Evolutionary conservation across 2,329 filamentous ascomycete genomes (phyloP), one percentile per base, ranked within the genome.

Genomic region (Aureobasidium pullulans): DNA sequence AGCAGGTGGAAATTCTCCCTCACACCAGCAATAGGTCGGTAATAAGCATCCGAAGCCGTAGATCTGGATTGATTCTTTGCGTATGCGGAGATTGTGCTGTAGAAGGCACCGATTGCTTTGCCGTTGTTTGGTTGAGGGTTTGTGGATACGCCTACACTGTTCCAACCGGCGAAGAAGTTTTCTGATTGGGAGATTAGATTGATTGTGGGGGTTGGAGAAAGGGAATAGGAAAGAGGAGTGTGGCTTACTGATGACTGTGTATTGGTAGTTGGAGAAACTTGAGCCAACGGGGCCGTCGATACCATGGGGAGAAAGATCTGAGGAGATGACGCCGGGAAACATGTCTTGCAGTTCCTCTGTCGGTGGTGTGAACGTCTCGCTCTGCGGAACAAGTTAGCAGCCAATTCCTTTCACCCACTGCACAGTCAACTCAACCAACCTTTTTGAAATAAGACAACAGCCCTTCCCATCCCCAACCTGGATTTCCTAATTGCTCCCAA

Each of bases 31-130:
- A 68, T 61, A 4, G 67, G 64, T 34, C 72, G 68, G 47, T 72
- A 71, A 31, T 70, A 70, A 11, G 66, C 67, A n/a, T 63, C 59
- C 16, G 66, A 66, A 1, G 73, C 71, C 34, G 71, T 67, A 1
- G 70, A 72, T 28, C 73, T 64, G 11, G 70, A 73, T 54, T 71
- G 67, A 66, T 66, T 49, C 62, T 61, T 39, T 1, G 69, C 67
- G 57, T 73, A 67, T 62, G 73, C 68, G 7, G 69, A 70, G 47
- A 68, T 70, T 2, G 72, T 67, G 32, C 67, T 70, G 70, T 71
- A 75, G 31, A 70, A 72, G 5, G 68, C 65, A 9, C 73, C 73
- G 5, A 32, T 46, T 4, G 65, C 67, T 28, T 64, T 61, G 54
- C 62, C 61, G 11, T 52, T 59, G 13, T 62, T 61, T 19, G 67